Evolutionary conservation across 805 yeast genomes (phyloP).

Genomic region (Yamadazyma kitorensis): DNA sequence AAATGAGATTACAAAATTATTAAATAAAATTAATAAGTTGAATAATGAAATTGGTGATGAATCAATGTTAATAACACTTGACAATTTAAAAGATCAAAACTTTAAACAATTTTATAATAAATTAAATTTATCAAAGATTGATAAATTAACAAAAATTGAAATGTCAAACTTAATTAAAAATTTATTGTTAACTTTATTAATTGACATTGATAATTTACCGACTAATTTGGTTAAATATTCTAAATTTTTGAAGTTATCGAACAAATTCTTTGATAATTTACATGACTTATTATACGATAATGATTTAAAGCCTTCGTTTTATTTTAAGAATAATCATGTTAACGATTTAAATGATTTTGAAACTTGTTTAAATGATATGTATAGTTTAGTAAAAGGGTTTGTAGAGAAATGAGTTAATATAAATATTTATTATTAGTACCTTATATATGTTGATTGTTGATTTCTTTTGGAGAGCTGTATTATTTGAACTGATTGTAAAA

Average conservation of each 20-base stretch:
- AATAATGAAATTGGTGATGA: conserved; percentile 16
- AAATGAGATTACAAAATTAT: background rate
- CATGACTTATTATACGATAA: conserved; percentile 27
- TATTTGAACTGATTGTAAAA: no score
- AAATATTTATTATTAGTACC: no score
- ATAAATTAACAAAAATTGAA: conserved; percentile 24
- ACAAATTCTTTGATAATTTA: conserved; percentile 29
- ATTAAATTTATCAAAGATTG: conserved; percentile 28
- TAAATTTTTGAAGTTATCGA: conserved; percentile 21
- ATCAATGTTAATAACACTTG: conserved; percentile 13
- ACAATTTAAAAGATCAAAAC: conserved; percentile 12
- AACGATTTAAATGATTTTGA: conserved; percentile 6
- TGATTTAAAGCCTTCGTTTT: conserved; percentile 24
- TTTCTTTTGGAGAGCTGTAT: no score
- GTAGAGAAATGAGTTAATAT: background rate
- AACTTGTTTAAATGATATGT: conserved; percentile 12
- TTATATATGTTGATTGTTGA: no score
- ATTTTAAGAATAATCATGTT: conserved; percentile 17
- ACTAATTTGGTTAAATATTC: conserved; percentile 25
- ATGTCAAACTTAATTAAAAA: conserved; percentile 31
- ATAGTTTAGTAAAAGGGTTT: background rate
- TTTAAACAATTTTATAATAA: conserved; percentile 24
- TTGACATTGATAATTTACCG: conserved; percentile 26
- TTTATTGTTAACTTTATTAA: conserved; percentile 31
- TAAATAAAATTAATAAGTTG: conserved; percentile 5